Evolutionary conservation across 1,284 basidiomycete species (phyloP).

Genomic region (Cryptococcus amylolentus): DNA sequence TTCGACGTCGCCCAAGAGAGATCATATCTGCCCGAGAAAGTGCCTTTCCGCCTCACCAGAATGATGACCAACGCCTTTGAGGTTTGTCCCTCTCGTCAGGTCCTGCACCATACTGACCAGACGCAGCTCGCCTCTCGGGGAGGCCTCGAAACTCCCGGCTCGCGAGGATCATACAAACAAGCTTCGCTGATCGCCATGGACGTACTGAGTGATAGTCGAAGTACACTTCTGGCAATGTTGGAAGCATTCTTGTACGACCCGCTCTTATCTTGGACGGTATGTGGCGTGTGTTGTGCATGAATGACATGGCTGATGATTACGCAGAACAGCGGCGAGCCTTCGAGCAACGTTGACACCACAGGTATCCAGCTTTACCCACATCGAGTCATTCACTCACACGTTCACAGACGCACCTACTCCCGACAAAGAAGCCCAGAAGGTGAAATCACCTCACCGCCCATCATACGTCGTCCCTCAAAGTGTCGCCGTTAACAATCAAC

Average conservation of each 20-base stretch:
- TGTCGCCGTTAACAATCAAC: conserved; percentile 6
- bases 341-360: background rate
- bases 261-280: conserved; percentile 69
- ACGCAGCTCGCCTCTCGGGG: conserved; percentile 31
- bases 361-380: background rate
- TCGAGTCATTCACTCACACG: background rate
- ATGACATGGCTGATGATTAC: background rate
- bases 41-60: conserved; percentile 43
- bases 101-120: background rate
- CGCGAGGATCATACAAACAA: conserved; percentile 40
- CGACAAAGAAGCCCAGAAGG: background rate
- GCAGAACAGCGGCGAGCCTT: background rate
- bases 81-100: conserved; percentile 9
- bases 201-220: conserved; percentile 34
- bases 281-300: background rate
- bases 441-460: background rate
- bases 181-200: conserved; percentile 36
- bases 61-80: conserved; percentile 48
- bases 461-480: conserved; percentile 11
- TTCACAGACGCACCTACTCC: background rate
- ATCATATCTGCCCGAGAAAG: conserved; percentile 36
- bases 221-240: conserved; percentile 42
- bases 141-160: conserved; percentile 30
- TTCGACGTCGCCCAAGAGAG: conserved; percentile 37
- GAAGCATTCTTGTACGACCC: conserved; percentile 80